These are phyloP conservation scores for Rhizoctonia solani DNA, from an alignment of 1,284 basidiomycete genomes.

Conservation along the genomic window DNA sequence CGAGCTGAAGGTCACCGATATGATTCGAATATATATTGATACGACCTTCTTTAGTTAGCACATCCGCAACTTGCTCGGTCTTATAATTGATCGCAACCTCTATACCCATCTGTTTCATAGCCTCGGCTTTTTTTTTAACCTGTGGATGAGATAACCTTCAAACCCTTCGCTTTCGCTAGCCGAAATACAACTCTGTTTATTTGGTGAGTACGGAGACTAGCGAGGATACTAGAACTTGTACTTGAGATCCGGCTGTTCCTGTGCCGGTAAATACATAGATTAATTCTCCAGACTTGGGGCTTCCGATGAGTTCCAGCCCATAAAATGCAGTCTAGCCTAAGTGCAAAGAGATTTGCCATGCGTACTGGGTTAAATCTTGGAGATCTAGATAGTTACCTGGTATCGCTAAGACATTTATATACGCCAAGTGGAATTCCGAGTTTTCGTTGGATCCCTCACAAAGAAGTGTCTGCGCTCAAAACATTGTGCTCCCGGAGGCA, in stretches of 20 bases:
- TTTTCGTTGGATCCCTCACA: conserved; percentile 38
- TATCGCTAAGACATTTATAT: conserved; percentile 55
- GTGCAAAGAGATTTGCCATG: neutral
- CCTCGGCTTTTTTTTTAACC: conserved; percentile 51
- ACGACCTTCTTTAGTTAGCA: conserved; percentile 49
- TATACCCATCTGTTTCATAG: conserved; percentile 47
- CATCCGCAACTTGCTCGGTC: conserved; percentile 45
- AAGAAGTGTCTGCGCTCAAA: conserved; percentile 41
- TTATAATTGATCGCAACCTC: conserved; percentile 50
- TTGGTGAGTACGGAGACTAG: too few species aligned
- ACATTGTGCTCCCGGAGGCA: conserved; percentile 13
- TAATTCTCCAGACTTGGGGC: conserved; percentile 56
- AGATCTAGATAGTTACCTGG: conserved; percentile 43
- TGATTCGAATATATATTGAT: conserved; percentile 41
- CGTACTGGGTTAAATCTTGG: too few species aligned
- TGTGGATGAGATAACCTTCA: conserved; percentile 50
- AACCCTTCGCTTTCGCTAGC: conserved; percentile 48
- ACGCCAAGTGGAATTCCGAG: conserved; percentile 51
- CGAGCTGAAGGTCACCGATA: conserved; percentile 17
- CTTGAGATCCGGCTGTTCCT: conserved; percentile 53
- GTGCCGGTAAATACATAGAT: conserved; percentile 62
- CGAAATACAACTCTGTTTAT: conserved; percentile 44
- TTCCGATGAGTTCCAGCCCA: conserved; percentile 48
- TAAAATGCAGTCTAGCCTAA: conserved; percentile 50
- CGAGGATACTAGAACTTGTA: conserved; percentile 28